phyloP scores from a whole-genome alignment of 2,329 filamentous ascomycete genomes.

The Dactylonectria estremocensis region DNA sequence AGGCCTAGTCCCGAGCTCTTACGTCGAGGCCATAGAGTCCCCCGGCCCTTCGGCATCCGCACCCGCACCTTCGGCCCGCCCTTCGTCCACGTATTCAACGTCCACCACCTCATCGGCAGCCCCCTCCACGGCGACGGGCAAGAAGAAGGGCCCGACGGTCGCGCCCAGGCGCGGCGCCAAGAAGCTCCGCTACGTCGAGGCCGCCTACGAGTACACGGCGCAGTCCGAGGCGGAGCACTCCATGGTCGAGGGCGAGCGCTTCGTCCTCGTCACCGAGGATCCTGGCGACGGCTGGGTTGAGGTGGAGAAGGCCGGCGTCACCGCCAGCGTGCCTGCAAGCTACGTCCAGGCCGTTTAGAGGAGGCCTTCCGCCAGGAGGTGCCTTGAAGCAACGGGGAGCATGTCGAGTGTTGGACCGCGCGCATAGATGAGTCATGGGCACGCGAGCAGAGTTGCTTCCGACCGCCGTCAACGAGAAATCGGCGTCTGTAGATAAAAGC shows the following conservation, averaged over 20 bases:
- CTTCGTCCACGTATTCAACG: conserved; percentile 83
- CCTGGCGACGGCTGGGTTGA: conserved; percentile 96
- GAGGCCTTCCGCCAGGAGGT: background rate
- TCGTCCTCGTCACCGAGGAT: conserved; percentile 91
- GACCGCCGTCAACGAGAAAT: conserved; percentile 22
- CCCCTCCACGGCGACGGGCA: conserved; percentile 59
- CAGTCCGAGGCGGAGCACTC: conserved; percentile 89
- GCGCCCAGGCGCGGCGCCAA: conserved; percentile 92
- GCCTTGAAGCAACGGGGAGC: background rate
- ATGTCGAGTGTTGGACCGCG: background rate
- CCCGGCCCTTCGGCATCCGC: conserved; percentile 60
- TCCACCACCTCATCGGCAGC: conserved; percentile 64
- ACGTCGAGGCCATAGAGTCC: conserved; percentile 76
- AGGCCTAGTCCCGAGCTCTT: conserved; percentile 89
- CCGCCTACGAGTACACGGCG: conserved; percentile 91
- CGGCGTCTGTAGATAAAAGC: conserved; percentile 24
- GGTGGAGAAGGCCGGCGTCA: conserved; percentile 90
- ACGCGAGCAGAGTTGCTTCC: conserved; percentile 25
- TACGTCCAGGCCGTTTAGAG: conserved; percentile 83
- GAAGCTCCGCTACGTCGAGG: conserved; percentile 94
- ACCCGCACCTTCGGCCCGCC: conserved; percentile 68
- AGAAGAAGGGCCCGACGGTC: conserved; percentile 93
- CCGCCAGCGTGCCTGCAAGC: conserved; percentile 92
- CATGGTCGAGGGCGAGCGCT: conserved; percentile 92
- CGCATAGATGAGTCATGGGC: conserved; percentile 37